Conservation (phyloP, 1,139 yeast genomes). For the Saccharomyces hybrid region DNA sequence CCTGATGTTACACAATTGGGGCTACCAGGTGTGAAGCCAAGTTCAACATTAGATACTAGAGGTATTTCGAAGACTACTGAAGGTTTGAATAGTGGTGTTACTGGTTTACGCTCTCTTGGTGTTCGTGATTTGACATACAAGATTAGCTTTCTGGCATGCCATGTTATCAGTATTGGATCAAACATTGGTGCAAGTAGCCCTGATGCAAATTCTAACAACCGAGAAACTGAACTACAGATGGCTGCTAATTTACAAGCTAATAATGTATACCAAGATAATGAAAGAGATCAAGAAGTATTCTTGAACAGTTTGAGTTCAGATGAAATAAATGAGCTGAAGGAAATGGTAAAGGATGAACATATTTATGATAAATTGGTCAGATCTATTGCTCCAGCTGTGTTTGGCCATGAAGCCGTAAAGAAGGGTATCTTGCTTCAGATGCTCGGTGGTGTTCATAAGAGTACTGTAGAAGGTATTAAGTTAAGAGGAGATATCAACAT, state of each 20-base stretch:
- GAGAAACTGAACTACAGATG: constrained; percentile 27
- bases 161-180: constrained; percentile 45
- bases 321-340: constrained; percentile 78
- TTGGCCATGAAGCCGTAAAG: constrained; percentile 91
- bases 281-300: constrained; percentile 68
- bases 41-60: constrained; percentile 63
- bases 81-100: constrained; percentile 75
- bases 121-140: constrained; percentile 91
- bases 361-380: constrained; percentile 78
- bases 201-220: constrained; percentile 6
- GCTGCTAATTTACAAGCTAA: constrained; percentile 20
- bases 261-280: constrained; percentile 33
- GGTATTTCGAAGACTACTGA: constrained; percentile 54
- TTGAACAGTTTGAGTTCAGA: constrained; percentile 72
- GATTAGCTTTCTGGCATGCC: constrained; percentile 86
- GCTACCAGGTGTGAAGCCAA: constrained; percentile 93
- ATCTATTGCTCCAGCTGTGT: constrained; percentile 94
- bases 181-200: constrained; percentile 16
- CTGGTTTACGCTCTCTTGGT: constrained; percentile 84
- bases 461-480: constrained; percentile 89
- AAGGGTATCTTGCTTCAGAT: constrained; percentile 86
- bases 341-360: constrained; percentile 86
- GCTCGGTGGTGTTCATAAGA: constrained; percentile 93
- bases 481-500: constrained; percentile 96
- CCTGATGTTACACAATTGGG: constrained; percentile 96